Evolutionary conservation across 2,329 filamentous ascomycete species (phyloP).

Genomic region (Colletotrichum destructivum): DNA sequence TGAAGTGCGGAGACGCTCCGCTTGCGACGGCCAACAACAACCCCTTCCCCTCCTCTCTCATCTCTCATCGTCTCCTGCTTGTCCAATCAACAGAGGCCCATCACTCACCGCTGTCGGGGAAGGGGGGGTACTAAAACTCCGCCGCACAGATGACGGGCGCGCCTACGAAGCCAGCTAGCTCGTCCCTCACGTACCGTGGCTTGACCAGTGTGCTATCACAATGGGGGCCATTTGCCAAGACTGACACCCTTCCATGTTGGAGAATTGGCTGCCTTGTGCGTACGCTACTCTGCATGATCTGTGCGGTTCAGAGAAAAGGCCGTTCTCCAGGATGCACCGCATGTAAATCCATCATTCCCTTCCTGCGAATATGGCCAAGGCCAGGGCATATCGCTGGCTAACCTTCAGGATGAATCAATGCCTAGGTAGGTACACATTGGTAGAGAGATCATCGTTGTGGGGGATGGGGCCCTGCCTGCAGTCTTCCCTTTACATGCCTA

Average conservation of each 20-base stretch:
- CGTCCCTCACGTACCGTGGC: too few relatives aligned
- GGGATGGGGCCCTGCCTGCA: background rate
- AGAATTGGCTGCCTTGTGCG: too few relatives aligned
- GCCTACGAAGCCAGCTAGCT: background rate
- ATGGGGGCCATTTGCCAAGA: background rate
- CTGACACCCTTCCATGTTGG: background rate
- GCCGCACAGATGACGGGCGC: background rate
- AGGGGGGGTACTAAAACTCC: background rate
- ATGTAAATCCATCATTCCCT: background rate
- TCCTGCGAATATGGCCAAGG: background rate
- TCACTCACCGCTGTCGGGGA: background rate
- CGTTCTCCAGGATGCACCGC: background rate
- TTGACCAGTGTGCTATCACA: too few relatives aligned
- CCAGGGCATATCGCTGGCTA: too few relatives aligned
- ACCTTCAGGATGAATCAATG: too few relatives aligned
- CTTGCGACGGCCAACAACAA: background rate
- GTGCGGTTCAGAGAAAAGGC: background rate
- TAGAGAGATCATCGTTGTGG: background rate
- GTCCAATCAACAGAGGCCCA: background rate
- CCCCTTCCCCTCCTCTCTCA: background rate
- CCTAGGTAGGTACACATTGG: background rate
- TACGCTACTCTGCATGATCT: too few relatives aligned
- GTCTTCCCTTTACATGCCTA: background rate
- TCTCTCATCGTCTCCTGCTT: background rate
- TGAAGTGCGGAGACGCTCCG: conserved; percentile 6